Conservation (phyloP, 805 yeast species). For the Candida fluviatilis region DNA sequence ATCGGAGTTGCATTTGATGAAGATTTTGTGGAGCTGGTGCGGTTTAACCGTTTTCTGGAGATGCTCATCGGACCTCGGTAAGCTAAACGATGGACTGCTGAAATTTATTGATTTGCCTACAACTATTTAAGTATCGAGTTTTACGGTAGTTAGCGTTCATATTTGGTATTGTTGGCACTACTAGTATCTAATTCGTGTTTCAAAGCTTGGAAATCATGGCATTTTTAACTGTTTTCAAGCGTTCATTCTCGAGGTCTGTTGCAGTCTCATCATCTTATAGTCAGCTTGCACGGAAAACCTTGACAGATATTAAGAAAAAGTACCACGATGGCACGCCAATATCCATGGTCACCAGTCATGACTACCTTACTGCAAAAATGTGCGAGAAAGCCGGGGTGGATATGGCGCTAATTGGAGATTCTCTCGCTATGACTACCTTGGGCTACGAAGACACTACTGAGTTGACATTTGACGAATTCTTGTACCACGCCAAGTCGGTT, state of each 20-base stretch:
- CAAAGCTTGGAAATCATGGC: not conserved
- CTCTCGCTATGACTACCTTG: slow-evolving; percentile 85
- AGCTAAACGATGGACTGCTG: not conserved
- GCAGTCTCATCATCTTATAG: slow-evolving; percentile 9
- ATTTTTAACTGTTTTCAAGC: not conserved
- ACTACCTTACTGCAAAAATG: slow-evolving; percentile 67
- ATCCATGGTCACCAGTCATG: slow-evolving; percentile 77
- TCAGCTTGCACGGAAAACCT: slow-evolving; percentile 14
- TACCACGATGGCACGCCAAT: slow-evolving; percentile 24
- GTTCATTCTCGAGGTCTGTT: slow-evolving; percentile 5
- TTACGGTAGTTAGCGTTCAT: not conserved
- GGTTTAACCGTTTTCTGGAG: too few species aligned
- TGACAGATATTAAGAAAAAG: slow-evolving; percentile 15
- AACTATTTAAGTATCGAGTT: not conserved
- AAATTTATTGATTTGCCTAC: not conserved
- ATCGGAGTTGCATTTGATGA: too few species aligned
- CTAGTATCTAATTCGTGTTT: not conserved
- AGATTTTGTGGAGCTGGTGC: not conserved
- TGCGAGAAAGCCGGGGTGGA: slow-evolving; percentile 69
- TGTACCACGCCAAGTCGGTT: slow-evolving; percentile 73
- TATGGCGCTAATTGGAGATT: slow-evolving; percentile 80
- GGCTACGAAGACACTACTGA: slow-evolving; percentile 79
- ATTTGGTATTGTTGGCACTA: not conserved
- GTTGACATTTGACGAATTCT: slow-evolving; percentile 72
- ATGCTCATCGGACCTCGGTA: slow-evolving; percentile 1